phyloP scores from a whole-genome alignment of 306 rosid genomes.

The Heteromeles arbutifolia region DNA sequence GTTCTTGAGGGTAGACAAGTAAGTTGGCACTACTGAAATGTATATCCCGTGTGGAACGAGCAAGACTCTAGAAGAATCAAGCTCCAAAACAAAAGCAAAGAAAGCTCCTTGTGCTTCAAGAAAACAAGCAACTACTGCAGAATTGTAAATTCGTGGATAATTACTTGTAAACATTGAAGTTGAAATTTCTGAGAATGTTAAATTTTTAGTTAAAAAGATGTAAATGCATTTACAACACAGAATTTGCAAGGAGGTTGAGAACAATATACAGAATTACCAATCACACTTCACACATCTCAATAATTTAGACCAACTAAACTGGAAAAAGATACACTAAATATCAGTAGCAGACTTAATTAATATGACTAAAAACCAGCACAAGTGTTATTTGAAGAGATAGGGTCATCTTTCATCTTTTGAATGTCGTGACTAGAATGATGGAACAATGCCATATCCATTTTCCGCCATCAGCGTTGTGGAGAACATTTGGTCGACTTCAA shows the following conservation, averaged over 20 bases:
- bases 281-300: slow-evolving; percentile 19
- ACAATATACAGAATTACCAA: slow-evolving; percentile 20
- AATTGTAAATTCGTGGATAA: background rate
- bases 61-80: background rate
- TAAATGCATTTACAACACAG: slow-evolving; percentile 38
- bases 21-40: background rate
- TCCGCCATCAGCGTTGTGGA: slow-evolving; percentile 55
- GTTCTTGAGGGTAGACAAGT: background rate
- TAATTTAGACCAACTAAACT: slow-evolving; percentile 27
- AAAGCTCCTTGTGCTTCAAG: background rate
- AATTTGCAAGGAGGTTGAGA: slow-evolving; percentile 15
- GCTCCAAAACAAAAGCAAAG: background rate
- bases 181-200: slow-evolving; percentile 7
- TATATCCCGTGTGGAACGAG: background rate
- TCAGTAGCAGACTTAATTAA: slow-evolving; percentile 19
- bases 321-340: slow-evolving; percentile 17
- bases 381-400: background rate
- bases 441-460: slow-evolving; percentile 79
- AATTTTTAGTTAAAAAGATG: slow-evolving; percentile 11
- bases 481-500: slow-evolving; percentile 75
- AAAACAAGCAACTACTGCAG: background rate
- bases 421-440: slow-evolving; percentile 46
- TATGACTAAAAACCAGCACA: background rate
- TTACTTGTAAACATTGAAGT: background rate
- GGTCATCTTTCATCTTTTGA: slow-evolving; percentile 9